Evolutionary conservation across 2,329 filamentous ascomycete species (phyloP), one percentile per base, ranked within the genome.

Genomic region (Cordyceps tenuipes): DNA sequence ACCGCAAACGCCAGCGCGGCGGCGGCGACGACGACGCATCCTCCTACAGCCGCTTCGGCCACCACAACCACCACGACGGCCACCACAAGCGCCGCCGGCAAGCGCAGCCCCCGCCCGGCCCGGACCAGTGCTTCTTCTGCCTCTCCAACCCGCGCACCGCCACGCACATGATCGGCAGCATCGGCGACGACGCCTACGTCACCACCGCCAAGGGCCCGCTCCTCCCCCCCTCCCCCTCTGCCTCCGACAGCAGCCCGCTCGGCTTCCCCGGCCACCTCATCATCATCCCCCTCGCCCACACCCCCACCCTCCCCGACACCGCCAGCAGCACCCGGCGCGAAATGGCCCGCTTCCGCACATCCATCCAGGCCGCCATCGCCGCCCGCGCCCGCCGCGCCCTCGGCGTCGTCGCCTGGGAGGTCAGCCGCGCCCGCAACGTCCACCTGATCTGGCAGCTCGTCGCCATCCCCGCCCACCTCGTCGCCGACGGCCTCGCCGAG

Each of bases 361-460:
- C 89, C 0, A 78, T 97, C 52, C 91, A 96, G 69, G 41, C 41
- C 41, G 79, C 79, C 50, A 96, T 97, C 89, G 78, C 97, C 13
- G 75, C 72, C 23, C 72, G 72, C 62, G 79, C 77, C 61, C 71
- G 76, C 68, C 76, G 82, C 63, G 81, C 82, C 64, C 83, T 97
- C 1, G 94, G 93, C 17, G 83, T 86, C 2, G 88, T 97, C 1
- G 94, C 91, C 0, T 99, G 91, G 85, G 94, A 97, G 74, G 92
- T 99, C 67, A 93, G 87, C 69, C 87, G 91, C 55, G 80, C 79
- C 5, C 82, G 83, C 56, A 91, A 94, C 59, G 86, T 97, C 60
- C 94, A 99, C 70, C 81, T 87, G 1, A 93, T 97, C 69, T 97
- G 92, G 94, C 95, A 99, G 73, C 88, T 95, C 66, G 76, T 97